phyloP scores from a whole-genome alignment of 345 rosid species.

The Arabidopsis suecica region DNA sequence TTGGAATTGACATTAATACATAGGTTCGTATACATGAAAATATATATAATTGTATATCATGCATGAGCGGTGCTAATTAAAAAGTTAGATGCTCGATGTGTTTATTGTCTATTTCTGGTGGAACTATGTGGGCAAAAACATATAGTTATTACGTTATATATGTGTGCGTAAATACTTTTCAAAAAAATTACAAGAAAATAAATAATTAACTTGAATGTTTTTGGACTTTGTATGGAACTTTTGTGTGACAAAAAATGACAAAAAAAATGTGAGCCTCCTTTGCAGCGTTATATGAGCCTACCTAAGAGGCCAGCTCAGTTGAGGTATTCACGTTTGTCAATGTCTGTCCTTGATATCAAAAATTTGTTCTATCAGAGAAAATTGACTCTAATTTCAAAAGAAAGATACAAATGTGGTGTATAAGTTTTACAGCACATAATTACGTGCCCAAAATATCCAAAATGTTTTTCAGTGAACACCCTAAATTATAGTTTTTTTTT shows the following conservation, averaged over 20 bases:
- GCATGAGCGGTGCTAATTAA: too few relatives aligned
- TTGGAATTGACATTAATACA: background rate
- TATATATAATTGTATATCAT: background rate
- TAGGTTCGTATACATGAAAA: background rate
- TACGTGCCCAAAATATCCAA: too few relatives aligned
- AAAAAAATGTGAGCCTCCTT: slow-evolving; percentile 36
- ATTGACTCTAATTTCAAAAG: background rate
- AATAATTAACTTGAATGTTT: slow-evolving; percentile 1
- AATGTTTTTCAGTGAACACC: too few relatives aligned
- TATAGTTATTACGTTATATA: slow-evolving; percentile 18
- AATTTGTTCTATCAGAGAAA: background rate
- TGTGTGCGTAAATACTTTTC: background rate
- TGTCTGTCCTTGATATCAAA: slow-evolving; percentile 5
- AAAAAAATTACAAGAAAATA: background rate
- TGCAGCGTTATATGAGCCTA: slow-evolving; percentile 35
- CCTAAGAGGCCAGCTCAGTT: slow-evolving; percentile 35
- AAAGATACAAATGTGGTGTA: too few relatives aligned
- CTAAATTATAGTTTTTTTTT: too few relatives aligned
- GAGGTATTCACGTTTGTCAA: slow-evolving; percentile 30
- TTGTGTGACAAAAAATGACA: slow-evolving; percentile 37
- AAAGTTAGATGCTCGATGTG: slow-evolving; percentile 23
- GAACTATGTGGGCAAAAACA: slow-evolving; percentile 18
- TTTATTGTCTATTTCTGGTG: slow-evolving; percentile 37
- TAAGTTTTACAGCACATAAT: too few relatives aligned
- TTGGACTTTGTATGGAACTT: slow-evolving; percentile 33